A percentile compares a stretch with the other conserved stretches of the same genome.
Conservation (phyloP, 176 grass and related monocot genomes). For the Oryza meridionalis region DNA sequence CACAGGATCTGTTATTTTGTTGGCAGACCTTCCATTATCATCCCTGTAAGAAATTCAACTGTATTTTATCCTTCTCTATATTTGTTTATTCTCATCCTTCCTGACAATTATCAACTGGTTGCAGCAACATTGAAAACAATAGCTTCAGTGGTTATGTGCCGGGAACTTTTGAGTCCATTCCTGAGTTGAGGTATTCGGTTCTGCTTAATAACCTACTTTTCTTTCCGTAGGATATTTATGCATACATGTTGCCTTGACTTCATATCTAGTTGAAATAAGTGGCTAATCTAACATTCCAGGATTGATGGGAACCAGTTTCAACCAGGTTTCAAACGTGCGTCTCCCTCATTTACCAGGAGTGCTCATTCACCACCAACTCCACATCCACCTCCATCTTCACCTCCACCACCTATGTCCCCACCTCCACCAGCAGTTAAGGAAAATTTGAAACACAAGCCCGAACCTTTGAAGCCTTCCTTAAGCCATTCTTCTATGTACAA, state of each 20-base stretch:
- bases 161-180: slow-evolving; percentile 74
- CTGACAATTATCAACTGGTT: slow-evolving; percentile 33
- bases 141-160: slow-evolving; percentile 90
- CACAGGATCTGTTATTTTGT: slow-evolving; percentile 80
- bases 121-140: slow-evolving; percentile 89
- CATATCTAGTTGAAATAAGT: slow-evolving; percentile 37
- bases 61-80: slow-evolving; percentile 12
- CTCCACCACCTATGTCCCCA: slow-evolving; percentile 34
- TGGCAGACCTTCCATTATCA: slow-evolving; percentile 72
- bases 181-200: slow-evolving; percentile 64
- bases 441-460: slow-evolving; percentile 57
- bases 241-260: slow-evolving; percentile 39
- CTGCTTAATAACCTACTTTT: background rate
- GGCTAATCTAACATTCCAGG: slow-evolving; percentile 54
- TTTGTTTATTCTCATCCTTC: slow-evolving; percentile 30
- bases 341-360: slow-evolving; percentile 39
- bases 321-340: slow-evolving; percentile 44
- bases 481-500: slow-evolving; percentile 43
- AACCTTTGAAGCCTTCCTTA: slow-evolving; percentile 50
- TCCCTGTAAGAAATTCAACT: slow-evolving; percentile 70
- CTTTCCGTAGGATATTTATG: slow-evolving; percentile 4
- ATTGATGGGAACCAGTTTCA: slow-evolving; percentile 78
- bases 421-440: slow-evolving; percentile 48
- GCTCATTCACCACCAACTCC: slow-evolving; percentile 51
- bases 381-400: slow-evolving; percentile 18